These are phyloP conservation scores for Pseudotsuga menziesii DNA, from an alignment of 75 land plant genomes.

Conservation along the genomic window DNA sequence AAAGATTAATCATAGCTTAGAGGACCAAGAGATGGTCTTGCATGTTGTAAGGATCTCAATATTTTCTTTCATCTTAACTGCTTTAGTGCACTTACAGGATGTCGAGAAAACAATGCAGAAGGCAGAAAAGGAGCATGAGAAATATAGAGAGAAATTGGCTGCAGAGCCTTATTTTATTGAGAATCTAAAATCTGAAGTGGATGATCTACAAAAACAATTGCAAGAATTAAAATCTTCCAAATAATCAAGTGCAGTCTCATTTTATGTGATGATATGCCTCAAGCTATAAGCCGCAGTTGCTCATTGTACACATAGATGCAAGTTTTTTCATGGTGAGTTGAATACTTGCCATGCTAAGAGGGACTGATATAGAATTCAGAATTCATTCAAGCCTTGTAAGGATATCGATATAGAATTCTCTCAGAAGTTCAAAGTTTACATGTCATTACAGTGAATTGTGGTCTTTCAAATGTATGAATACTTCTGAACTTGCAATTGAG, in stretches of 20 bases:
- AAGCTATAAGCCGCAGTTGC: neutral
- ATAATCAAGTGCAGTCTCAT: neutral
- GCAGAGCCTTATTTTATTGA: slow-evolving; percentile 13
- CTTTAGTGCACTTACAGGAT: slow-evolving; percentile 20
- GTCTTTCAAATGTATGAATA: neutral
- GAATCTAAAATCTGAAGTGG: slow-evolving; percentile 11
- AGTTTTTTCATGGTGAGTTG: neutral
- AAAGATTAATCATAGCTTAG: too few relatives aligned
- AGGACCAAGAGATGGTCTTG: too few relatives aligned
- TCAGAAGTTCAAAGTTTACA: neutral
- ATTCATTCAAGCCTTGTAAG: too few relatives aligned
- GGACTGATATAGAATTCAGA: neutral
- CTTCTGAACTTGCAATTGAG: neutral
- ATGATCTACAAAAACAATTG: slow-evolving; percentile 5
- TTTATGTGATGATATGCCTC: neutral
- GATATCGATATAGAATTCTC: neutral
- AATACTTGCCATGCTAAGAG: neutral
- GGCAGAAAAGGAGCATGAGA: slow-evolving; percentile 23
- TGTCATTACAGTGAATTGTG: neutral
- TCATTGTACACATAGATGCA: neutral
- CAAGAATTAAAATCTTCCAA: neutral
- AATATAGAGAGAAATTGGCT: slow-evolving; percentile 17
- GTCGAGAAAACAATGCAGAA: slow-evolving; percentile 22
- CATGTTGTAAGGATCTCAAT: too few relatives aligned
- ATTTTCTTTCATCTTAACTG: neutral